Conservation (phyloP, 2,329 filamentous ascomycete genomes). For the Cladophialophora immunda region DNA sequence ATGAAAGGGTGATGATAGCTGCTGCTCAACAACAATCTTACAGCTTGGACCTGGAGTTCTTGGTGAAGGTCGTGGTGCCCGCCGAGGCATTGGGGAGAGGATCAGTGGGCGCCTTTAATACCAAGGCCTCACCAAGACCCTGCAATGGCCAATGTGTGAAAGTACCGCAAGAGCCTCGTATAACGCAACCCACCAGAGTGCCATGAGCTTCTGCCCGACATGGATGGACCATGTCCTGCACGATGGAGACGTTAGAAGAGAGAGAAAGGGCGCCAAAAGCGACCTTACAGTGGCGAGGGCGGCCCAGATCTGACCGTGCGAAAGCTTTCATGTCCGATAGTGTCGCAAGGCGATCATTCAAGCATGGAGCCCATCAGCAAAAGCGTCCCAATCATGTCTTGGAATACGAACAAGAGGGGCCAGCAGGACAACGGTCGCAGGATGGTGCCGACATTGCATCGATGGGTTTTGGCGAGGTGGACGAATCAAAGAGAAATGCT, state of each 20-base stretch:
- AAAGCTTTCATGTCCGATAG: not conserved
- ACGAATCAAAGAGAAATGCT: not conserved
- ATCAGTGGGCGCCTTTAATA: not conserved
- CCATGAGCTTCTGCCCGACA: not conserved
- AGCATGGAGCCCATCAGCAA: not conserved
- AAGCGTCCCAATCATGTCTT: not conserved
- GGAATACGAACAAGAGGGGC: not conserved
- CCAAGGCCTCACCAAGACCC: not conserved
- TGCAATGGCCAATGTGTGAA: not conserved
- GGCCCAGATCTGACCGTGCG: not conserved
- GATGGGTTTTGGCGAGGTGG: not conserved
- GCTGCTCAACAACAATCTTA: not conserved
- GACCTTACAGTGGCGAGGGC: constrained; percentile 3
- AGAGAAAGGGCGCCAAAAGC: not conserved
- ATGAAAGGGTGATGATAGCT: not conserved
- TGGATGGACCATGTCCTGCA: not conserved
- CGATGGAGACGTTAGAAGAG: not conserved
- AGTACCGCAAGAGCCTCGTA: constrained; percentile 1
- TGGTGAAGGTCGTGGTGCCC: not conserved
- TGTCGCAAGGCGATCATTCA: not conserved
- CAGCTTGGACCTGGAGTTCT: not conserved
- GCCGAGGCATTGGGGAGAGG: not conserved
- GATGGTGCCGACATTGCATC: not conserved
- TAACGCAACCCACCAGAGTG: constrained; percentile 3
- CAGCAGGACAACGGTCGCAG: not conserved